Base-by-base conservation (phyloP, 768 basidiomycete species). In the Royoungia palumana region DNA sequence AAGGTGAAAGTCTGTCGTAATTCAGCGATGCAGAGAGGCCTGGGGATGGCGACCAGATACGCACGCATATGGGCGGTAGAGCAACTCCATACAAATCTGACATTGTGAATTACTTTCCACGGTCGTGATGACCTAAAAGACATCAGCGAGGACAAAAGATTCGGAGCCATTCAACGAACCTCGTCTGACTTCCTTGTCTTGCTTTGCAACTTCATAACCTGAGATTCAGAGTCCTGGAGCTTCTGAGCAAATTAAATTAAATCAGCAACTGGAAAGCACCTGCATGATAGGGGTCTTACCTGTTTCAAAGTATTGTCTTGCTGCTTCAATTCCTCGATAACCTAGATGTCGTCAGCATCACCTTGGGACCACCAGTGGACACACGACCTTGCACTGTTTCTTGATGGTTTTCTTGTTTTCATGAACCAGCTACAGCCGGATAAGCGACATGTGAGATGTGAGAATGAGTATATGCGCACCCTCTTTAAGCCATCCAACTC, bases 41-140 rank as follows among this genome's bases (percentile, higher is more conserved):
- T 44, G 6, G 32, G 24, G 14, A 21, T 13, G 13, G 20, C 6
- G 41, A 11, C 27, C 46, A 28, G 28, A 35, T 35, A 77, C 84
- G 55, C 61, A 89, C 87, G 78, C 79, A 60, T 77, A 83, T 21
- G 87, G 87, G 51, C 79, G 78, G 35, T 74, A 60, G 10, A 88
- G 68, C 11, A 82, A 63, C 17, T 89, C 87, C 72, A 87, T 82
- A 60, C 87, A 89, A 37, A 89, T 87, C 58, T 88, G 87, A 59
- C 87, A 89, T 57, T 81, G 81, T 16, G 85, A 63, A 27, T 77
- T 76, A 21, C 66, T 61, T 66, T 89, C 85, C 20, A 87, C 75
- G 7, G 70, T 71, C 10, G 75, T 60, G 11, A 87, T 66, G 30
- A 80, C 66, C 84, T 86, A 48, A 9, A 0, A 12, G 12, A 34